A percentile compares a stretch with the other conserved stretches of the same genome.
Evolutionary conservation across 352 stramenopile species (phyloP).

Genomic region (Blastocystis sp.): DNA sequence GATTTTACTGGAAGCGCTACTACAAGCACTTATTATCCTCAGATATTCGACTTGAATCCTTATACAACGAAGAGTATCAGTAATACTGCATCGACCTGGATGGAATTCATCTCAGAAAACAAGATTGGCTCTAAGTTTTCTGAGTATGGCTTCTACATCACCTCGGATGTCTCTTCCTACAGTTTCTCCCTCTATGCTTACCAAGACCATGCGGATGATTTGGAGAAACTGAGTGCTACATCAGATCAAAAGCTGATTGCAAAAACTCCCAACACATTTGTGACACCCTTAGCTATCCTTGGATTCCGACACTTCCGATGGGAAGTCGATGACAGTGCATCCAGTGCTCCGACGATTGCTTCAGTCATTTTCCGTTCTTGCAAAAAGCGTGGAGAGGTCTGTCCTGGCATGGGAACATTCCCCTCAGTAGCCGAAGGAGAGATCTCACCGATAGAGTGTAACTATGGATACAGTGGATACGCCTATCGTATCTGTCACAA

Average conservation of each 20-base stretch:
- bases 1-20: not conserved
- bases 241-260: not conserved
- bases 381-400: not conserved
- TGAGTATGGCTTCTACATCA: not conserved
- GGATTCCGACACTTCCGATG: not conserved
- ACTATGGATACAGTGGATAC: not conserved
- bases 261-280: not conserved
- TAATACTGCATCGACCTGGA: not conserved
- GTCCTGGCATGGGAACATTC: not conserved
- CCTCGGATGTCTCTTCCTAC: not conserved
- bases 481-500: constrained; percentile 7
- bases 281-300: not conserved
- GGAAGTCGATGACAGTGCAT: not conserved
- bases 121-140: not conserved
- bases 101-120: not conserved
- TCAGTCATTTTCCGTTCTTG: not conserved
- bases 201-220: not conserved
- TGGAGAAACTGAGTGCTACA: not conserved
- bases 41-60: constrained; percentile 35
- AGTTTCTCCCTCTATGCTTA: not conserved
- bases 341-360: not conserved
- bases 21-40: no score
- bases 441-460: not conserved
- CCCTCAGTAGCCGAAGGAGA: not conserved
- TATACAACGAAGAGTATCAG: not conserved